Percentiles rank a stretch among this genome's conserved stretches.
phyloP scores from a whole-genome alignment of 1,284 basidiomycete species.

The Lentinus polychrous region DNA sequence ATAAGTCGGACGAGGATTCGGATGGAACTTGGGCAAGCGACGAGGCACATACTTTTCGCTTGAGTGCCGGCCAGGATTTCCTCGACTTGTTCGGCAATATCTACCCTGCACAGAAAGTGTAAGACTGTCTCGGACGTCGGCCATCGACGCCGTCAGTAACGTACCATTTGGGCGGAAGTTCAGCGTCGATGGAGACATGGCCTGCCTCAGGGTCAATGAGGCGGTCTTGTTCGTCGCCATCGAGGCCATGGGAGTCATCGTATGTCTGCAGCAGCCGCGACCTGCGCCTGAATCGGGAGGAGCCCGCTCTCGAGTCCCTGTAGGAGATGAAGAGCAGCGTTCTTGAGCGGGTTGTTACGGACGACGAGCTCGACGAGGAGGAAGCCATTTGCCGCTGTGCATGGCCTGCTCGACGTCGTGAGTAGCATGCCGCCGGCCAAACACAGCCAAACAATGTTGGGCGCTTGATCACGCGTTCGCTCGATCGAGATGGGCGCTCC shows the following conservation, averaged over 20 bases:
- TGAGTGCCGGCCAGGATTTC: conserved; percentile 64
- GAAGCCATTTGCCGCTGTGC: conserved; percentile 23
- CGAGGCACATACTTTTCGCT: conserved; percentile 66
- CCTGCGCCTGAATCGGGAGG: conserved; percentile 37
- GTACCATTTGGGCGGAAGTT: conserved; percentile 32
- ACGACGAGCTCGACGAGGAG: conserved; percentile 22
- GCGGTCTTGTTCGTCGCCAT: conserved; percentile 61
- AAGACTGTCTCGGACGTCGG: neutral
- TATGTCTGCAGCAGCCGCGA: conserved; percentile 28
- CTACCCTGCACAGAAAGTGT: conserved; percentile 65
- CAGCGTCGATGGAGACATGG: conserved; percentile 53
- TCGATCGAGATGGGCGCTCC: neutral
- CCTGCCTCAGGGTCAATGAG: conserved; percentile 47
- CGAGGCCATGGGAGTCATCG: conserved; percentile 31
- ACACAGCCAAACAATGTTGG: conserved; percentile 1
- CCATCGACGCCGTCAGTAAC: conserved; percentile 1
- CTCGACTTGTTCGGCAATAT: conserved; percentile 84
- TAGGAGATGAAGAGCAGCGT: conserved; percentile 95
- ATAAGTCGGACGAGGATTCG: conserved; percentile 16
- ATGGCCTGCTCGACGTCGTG: conserved; percentile 9
- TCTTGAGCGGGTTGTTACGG: conserved; percentile 71
- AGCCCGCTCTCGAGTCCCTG: conserved; percentile 70
- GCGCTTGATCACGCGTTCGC: neutral
- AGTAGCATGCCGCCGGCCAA: conserved; percentile 1
- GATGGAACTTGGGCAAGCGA: conserved; percentile 13